These are phyloP conservation scores for Caryocar brasiliense DNA, from an alignment of 441 rosid species.

Conservation along the genomic window DNA sequence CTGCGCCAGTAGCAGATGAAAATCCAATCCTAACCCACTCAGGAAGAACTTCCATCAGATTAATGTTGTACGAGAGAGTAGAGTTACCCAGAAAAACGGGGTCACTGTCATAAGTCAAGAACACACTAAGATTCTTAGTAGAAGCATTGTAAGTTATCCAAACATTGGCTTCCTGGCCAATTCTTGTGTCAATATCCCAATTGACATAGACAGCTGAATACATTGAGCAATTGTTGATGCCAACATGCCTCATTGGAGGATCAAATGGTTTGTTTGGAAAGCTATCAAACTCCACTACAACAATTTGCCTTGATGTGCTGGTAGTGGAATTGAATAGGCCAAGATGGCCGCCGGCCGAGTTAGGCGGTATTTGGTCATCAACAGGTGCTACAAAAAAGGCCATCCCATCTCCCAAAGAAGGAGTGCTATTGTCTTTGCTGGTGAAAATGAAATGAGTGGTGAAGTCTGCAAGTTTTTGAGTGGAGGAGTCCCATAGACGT, in stretches of 20 bases:
- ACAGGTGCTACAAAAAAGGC: too few species aligned
- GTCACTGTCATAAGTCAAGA: constrained; percentile 16
- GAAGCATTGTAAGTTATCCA: constrained; percentile 21
- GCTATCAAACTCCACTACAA: constrained; percentile 15
- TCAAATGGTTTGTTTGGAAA: too few species aligned
- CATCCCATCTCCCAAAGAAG: too few species aligned
- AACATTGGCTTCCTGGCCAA: constrained; percentile 14
- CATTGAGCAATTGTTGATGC: constrained; percentile 29
- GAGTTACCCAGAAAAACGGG: constrained; percentile 12
- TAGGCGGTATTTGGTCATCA: too few species aligned
- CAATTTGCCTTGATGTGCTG: constrained; percentile 8
- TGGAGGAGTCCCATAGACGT: constrained; percentile 7
- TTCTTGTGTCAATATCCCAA: constrained; percentile 25
- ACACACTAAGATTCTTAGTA: constrained; percentile 18
- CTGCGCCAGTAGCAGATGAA: constrained; percentile 14
- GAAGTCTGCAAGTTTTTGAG: constrained; percentile 7
- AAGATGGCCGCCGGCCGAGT: too few species aligned
- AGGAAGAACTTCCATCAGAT: constrained; percentile 22
- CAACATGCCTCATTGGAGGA: constrained; percentile 33
- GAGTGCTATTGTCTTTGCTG: too few species aligned
- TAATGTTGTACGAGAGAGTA: constrained; percentile 17
- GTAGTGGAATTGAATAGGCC: too few species aligned
- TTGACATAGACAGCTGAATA: constrained; percentile 13
- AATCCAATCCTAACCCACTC: constrained; percentile 31
- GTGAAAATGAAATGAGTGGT: constrained; percentile 8